Evolutionary conservation across 2,329 filamentous ascomycete genomes (phyloP), one percentile per base, ranked within the genome.

Genomic region (Capronia americana): DNA sequence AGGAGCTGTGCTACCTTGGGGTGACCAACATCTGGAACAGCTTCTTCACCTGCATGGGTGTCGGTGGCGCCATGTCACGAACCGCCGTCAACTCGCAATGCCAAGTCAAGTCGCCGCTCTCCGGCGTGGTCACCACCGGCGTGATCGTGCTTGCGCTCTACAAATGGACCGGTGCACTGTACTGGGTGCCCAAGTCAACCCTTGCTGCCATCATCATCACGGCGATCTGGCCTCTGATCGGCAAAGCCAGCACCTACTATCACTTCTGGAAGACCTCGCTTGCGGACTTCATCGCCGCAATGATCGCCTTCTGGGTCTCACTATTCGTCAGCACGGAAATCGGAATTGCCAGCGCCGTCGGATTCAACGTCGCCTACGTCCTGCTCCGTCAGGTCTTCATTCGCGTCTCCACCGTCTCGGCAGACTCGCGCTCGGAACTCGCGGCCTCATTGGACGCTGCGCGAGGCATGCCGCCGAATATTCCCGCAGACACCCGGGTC

Each of bases 121-220:
- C 85, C 50, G 87, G 87, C 4, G 70, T 87, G 24, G 79, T 90
- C 61, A 88, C 88, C 0, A 84, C 86, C 2, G 86, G 82, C 4
- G 85, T 88, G 56, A 86, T 90, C 20, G 77, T 90, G 7, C 75
- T 90, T 1, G 86, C 84, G 23, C 84, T 90, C 28, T 90, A 87
- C 72, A 82, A 87, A 65, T 83, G 90, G 44, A 85, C 84, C 0
- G 84, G 84, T 0, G 84, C 85, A 0, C 80, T 90, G 0, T 89
- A 87, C 76, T 90, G 87, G 86, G 87, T 90, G n/a, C 88, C 88
- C 0, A 88, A 88, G 70, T 82, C 87, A 0, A 88, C 86, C 0
- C 80, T 90, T 1, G 84, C 88, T 0, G 88, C 87, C 2, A 88
- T 90, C 67, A 89, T 90, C 69, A 88, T 90, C 70, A 87, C 85